These are phyloP conservation scores for Globisporangium nagaii DNA, from an alignment of 352 stramenopile genomes.

Conservation along the genomic window DNA sequence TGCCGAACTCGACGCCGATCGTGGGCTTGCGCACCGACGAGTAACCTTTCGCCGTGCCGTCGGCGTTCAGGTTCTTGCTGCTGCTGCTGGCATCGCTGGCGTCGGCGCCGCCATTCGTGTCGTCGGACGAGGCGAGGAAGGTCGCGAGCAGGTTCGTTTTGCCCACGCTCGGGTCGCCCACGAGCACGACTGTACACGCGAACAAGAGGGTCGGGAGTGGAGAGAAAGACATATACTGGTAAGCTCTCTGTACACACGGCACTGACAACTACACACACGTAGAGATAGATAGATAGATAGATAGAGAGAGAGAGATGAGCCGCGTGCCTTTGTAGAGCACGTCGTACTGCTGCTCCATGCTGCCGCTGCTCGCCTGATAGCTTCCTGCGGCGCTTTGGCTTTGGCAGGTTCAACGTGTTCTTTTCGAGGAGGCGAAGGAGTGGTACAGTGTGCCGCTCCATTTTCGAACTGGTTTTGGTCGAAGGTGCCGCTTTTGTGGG, in stretches of 20 bases:
- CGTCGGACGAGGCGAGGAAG: conserved; percentile 51
- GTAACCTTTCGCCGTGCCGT: conserved; percentile 40
- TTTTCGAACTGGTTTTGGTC: no score
- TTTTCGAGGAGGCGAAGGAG: not conserved
- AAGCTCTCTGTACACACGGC: not conserved
- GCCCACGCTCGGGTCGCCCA: conserved; percentile 81
- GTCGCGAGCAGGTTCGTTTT: conserved; percentile 88
- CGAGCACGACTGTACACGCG: conserved; percentile 57
- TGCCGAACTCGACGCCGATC: conserved; percentile 81
- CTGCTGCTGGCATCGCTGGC: not conserved
- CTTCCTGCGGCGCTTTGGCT: not conserved
- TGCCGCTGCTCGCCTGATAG: not conserved
- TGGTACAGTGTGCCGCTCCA: not conserved
- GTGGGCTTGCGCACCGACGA: conserved; percentile 61
- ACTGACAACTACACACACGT: not conserved
- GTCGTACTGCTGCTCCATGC: conserved; percentile 70
- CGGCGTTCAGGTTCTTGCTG: conserved; percentile 9
- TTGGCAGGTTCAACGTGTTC: conserved; percentile 4
- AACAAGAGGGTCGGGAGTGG: no score
- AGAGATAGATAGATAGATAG: not conserved
- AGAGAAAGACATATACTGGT: not conserved
- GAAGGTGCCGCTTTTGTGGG: not conserved
- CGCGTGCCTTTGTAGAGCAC: conserved; percentile 71
- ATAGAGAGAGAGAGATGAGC: not conserved
- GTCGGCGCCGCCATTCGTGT: not conserved